Evolutionary conservation across 345 rosid genomes (phyloP).

Genomic region (Arabis alpina): DNA sequence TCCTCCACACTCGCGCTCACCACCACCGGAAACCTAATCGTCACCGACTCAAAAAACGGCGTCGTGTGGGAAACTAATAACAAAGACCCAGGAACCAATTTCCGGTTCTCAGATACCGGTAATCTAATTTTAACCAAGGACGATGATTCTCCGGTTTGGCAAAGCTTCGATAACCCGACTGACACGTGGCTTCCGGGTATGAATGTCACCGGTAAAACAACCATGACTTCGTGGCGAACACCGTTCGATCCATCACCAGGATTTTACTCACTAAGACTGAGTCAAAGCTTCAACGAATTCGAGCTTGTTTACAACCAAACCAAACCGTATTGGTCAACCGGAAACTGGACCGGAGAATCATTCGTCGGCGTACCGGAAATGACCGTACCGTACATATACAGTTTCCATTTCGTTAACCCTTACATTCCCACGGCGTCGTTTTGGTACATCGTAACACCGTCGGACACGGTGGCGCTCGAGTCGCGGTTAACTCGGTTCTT

Average conservation of each 20-base stretch:
- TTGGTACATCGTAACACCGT: slow-evolving; percentile 43
- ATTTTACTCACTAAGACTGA: slow-evolving; percentile 53
- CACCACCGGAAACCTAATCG: slow-evolving; percentile 52
- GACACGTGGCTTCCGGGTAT: slow-evolving; percentile 71
- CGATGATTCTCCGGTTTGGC: slow-evolving; percentile 54
- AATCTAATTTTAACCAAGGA: slow-evolving; percentile 40
- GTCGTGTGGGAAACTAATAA: slow-evolving; percentile 53
- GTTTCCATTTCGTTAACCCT: slow-evolving; percentile 61
- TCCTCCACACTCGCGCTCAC: slow-evolving; percentile 51
- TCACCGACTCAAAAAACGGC: slow-evolving; percentile 41
- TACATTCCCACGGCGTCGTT: slow-evolving; percentile 56
- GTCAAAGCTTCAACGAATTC: slow-evolving; percentile 63
- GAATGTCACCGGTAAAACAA: slow-evolving; percentile 50
- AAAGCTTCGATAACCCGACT: slow-evolving; percentile 64
- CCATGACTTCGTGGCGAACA: slow-evolving; percentile 62
- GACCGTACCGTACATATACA: slow-evolving; percentile 57
- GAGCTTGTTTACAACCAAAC: slow-evolving; percentile 52
- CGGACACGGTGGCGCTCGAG: slow-evolving; percentile 43
- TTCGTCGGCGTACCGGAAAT: slow-evolving; percentile 64
- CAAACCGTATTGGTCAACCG: slow-evolving; percentile 75
- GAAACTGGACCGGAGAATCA: slow-evolving; percentile 63
- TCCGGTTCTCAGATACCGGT: slow-evolving; percentile 44
- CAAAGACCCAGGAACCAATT: slow-evolving; percentile 36
- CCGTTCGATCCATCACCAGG: slow-evolving; percentile 63
- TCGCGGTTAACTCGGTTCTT: slow-evolving; percentile 56